Evolutionary conservation across 352 stramenopile genomes (phyloP), one percentile per base, ranked within the genome.

Genomic region (Globisporangium nunn): DNA sequence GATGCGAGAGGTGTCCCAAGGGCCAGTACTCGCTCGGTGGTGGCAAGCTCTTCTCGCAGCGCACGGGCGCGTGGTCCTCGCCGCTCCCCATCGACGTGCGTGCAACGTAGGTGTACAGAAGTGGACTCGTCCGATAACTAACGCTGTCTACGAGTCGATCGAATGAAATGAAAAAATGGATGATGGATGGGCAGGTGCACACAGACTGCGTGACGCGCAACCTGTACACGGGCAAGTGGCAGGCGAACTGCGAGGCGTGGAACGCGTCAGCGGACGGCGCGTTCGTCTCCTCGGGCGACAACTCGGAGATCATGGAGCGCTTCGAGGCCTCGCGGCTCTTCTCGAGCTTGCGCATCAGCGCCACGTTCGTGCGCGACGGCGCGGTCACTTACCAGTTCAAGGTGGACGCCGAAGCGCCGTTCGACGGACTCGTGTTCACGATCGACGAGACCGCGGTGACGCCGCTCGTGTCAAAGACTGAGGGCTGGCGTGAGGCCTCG

Each of bases 11-110:
- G 10, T 93, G 83, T 62, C 71, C 74, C 10, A 68, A 74, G 23
- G 83, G 83, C 28, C 64, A 87, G 69, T 93, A 90, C 61, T 93
- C 83, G 33, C 67, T 93, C 6, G 83, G 83, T 28, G 83, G 83
- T 30, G 83, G 83, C 31, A 75, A 75, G 56, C 65, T 91, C 47
- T 93, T 80, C 59, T 91, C 81, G 0, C 69, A 85, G 55, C 74
- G 69, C 35, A 93, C 81, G 0, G 72, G 82, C 41, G 74, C 81
- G 17, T 93, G 83, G 83, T 77, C 58, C 30, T 66, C 53, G 0
- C 78, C 78, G 0, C 68, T 93, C 4, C 65, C 83, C 14, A 71
- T 79, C 17, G 78, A 89, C 45, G 59, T 89, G 30, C 47, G 66
- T 53, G 1, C n/a, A 3, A 35, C 4, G 23, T 6, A 11, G 12